These are phyloP conservation scores for Trifolium dubium DNA, from an alignment of 306 rosid species.

Conservation along the genomic window DNA sequence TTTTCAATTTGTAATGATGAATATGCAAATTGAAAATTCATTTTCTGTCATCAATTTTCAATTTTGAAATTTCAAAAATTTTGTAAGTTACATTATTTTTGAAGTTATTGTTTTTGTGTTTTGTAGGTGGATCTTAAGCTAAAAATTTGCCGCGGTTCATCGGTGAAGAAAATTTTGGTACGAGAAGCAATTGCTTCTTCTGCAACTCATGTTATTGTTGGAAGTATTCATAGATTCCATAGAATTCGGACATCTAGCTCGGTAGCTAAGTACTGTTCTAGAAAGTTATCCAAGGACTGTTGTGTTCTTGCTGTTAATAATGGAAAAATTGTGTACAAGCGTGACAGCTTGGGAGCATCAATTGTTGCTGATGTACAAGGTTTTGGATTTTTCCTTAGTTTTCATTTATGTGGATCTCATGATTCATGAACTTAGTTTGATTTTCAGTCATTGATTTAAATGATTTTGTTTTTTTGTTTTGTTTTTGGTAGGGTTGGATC, in stretches of 20 bases:
- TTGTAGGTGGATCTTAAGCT: conserved; percentile 94
- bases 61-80: too few species aligned
- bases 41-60: conserved; percentile 29
- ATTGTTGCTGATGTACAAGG: conserved; percentile 53
- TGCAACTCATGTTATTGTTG: conserved; percentile 75
- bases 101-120: neutral
- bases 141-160: conserved; percentile 82
- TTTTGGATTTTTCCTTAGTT: conserved; percentile 36
- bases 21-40: neutral
- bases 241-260: conserved; percentile 73
- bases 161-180: conserved; percentile 71
- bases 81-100: neutral
- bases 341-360: conserved; percentile 52
- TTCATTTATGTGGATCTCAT: conserved; percentile 20
- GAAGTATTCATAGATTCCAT: conserved; percentile 64
- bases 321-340: conserved; percentile 78
- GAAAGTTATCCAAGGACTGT: conserved; percentile 64
- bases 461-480: conserved; percentile 22
- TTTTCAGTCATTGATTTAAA: conserved; percentile 33
- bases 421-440: neutral
- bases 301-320: conserved; percentile 79
- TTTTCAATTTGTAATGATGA: conserved; percentile 15
- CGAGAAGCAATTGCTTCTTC: conserved; percentile 76
- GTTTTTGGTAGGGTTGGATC: conserved; percentile 54
- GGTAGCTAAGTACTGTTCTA: conserved; percentile 91